Evolutionary conservation across 73 alveolate genomes (phyloP), one percentile per base, ranked within the genome.

Genomic region (Paramecium bursaria): DNA sequence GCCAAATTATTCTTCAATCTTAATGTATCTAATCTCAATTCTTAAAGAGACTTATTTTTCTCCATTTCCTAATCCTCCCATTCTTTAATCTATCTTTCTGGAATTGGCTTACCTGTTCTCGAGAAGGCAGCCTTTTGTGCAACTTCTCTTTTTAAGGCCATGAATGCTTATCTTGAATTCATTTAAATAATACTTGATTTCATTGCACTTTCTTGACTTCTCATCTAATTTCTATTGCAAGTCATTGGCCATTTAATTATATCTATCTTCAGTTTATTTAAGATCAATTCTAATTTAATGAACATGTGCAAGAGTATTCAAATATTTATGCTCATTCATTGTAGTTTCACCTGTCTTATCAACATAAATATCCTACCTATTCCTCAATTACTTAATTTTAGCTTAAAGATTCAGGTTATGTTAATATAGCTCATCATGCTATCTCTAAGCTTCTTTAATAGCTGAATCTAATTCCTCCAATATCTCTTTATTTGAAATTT

Each of bases 181-280:
- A n/a, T n/a, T n/a, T n/a, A n/a, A n/a, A n/a, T n/a, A n/a, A n/a
- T n/a, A n/a, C 92, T 87, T 90, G 87, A 93, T 96, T 92, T 95
- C 99, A 74, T 93, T 92, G 87, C 98, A 95, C 90, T 92, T 96
- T 87, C 93, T 95, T 85, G 93, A 94, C 94, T 93, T 95, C 54
- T 86, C 98, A 50, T 93, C 90, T 15, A 94, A 80, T 50, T 94
- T 94, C 39, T 92, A 92, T 74, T 94, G 73, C 33, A 91, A 91
- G 33, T 91, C 98, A 6, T 92, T 31, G 35, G 98, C 96, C 98
- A 93, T 91, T 50, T 92, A 86, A 73, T 94, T 94, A 75, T 94
- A 94, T 30, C 94, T 86, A 76, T 92, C 95, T 86, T 95, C 89
- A 35, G 97, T 94, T 80, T 95, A 94, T 89, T 96, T 90, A 57